Base-by-base conservation (phyloP, 768 basidiomycete genomes). In the Sistotremastrum suecicum region DNA sequence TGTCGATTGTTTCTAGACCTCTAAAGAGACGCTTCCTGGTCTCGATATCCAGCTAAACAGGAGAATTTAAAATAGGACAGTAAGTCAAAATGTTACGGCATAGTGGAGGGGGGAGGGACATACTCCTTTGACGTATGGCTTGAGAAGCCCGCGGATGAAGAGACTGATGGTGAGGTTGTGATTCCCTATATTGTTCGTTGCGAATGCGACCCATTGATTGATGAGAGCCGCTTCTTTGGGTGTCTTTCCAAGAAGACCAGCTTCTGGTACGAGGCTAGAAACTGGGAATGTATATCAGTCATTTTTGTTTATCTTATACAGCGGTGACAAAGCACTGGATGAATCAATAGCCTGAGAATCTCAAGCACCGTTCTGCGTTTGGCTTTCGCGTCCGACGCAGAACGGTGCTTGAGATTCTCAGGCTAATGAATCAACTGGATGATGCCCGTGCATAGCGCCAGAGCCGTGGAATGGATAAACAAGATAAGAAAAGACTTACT, bases 181-280 rank as follows among this genome's bases (percentile, higher is more conserved):
- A 11, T 36, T 10, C 37, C 65, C 66, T 50, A 88, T 67, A 59
- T 89, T 85, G 34, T 64, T 56, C 57, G 90, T 86, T 7, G 68
- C 68, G 48, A 87, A 78, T 53, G 82, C 78, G 44, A 71, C 57
- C 90, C 90, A 99, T 62, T 94, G 87, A 54, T 88, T 78, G 47
- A 97, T 66, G 44, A 80, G 66, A 33, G 89, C 91, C 30, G 72
- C 65, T 30, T 87, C 82, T 59, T 86, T 69, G 39, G 57, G 45
- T 44, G 71, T 69, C 40, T 69, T 57, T 42, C 90, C 87, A 34
- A 91, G 69, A 40, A 99, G 78, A 41, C 72, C 77, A 48, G 79
- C 71, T 64, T 90, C 86, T 59, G 87, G 79, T 7, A 80, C 75
- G 43, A 83, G 71, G 34, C 66, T 51, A 42, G 87, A 82, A 52